Conservation (phyloP, 2,329 filamentous ascomycete species). For the Harringtonia aguacate region DNA sequence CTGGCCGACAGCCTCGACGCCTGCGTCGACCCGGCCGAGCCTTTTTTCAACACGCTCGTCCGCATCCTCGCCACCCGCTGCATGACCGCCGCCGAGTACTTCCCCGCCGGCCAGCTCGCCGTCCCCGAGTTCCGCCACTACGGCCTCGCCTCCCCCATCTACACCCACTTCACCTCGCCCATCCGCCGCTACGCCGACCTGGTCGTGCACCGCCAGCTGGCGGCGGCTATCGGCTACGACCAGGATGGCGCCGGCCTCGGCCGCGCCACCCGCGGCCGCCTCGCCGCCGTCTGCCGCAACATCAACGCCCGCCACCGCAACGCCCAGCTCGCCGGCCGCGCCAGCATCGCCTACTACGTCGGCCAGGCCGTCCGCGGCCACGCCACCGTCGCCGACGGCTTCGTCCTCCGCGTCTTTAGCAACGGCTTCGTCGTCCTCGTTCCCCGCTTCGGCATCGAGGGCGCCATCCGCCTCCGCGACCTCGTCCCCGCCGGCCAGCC, state of each 20-base stretch:
- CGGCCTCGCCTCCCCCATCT: conserved; percentile 90
- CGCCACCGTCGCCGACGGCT: conserved; percentile 61
- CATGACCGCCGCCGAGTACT: conserved; percentile 99
- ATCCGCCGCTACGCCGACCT: conserved; percentile 98
- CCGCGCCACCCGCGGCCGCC: conserved; percentile 68
- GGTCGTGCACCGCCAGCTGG: conserved; percentile 66
- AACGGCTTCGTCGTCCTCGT: conserved; percentile 97
- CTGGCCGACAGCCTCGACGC: conserved; percentile 83
- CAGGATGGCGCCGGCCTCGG: conserved; percentile 81
- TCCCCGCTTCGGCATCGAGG: conserved; percentile 90
- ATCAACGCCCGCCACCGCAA: conserved; percentile 97
- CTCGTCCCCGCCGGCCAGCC: conserved; percentile 48
- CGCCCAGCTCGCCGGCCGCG: conserved; percentile 87
- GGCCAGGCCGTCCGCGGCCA: conserved; percentile 83
- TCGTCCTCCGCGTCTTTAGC: conserved; percentile 93
- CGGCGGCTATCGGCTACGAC: conserved; percentile 90
- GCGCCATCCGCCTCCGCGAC: conserved; percentile 77
- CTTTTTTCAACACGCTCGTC: conserved; percentile 97
- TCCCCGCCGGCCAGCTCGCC: conserved; percentile 85
- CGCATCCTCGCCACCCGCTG: conserved; percentile 96
- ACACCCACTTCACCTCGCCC: conserved; percentile 96
- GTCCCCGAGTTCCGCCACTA: conserved; percentile 96
- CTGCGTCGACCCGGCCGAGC: conserved; percentile 69
- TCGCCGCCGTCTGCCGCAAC: conserved; percentile 94
- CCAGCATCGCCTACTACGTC: conserved; percentile 95